Evolutionary conservation across 2,329 filamentous ascomycete species (phyloP).

Genomic region (Microcyclospora tardicrescens): DNA sequence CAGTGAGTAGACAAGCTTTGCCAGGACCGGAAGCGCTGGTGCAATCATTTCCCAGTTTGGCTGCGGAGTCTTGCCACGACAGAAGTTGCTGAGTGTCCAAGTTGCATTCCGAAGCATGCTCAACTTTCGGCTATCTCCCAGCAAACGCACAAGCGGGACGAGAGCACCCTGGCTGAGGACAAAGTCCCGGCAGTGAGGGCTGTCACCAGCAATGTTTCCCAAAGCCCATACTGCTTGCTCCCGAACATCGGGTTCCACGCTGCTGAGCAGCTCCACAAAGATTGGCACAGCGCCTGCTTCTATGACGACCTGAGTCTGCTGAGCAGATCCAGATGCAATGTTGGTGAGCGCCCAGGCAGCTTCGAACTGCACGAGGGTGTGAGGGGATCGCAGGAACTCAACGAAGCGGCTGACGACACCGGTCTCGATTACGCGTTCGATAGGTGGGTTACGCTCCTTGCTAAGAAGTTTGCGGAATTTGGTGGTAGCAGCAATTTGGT

Average conservation of each 20-base stretch:
- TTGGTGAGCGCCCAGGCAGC: conserved; percentile 98
- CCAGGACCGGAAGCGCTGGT: conserved; percentile 83
- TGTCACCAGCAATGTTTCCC: conserved; percentile 97
- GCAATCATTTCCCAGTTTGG: conserved; percentile 95
- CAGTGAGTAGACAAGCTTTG: conserved; percentile 95
- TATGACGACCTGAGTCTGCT: conserved; percentile 97
- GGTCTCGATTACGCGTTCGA: conserved; percentile 98
- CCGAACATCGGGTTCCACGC: conserved; percentile 92
- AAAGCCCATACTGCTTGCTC: conserved; percentile 98
- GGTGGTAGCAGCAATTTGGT: conserved; percentile 92
- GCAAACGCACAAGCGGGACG: conserved; percentile 73
- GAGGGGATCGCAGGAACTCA: conserved; percentile 92
- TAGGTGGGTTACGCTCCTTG: conserved; percentile 97
- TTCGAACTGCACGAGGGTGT: conserved; percentile 97
- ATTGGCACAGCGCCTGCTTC: conserved; percentile 96
- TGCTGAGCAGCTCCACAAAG: conserved; percentile 89
- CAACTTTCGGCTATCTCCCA: conserved; percentile 94
- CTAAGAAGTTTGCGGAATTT: conserved; percentile 97
- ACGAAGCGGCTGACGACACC: conserved; percentile 96
- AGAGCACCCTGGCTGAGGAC: conserved; percentile 84
- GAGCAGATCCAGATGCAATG: conserved; percentile 92
- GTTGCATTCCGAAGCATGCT: conserved; percentile 99
- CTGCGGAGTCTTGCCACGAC: conserved; percentile 97
- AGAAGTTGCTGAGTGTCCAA: conserved; percentile 99
- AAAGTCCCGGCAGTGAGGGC: conserved; percentile 93